These are phyloP conservation scores for Candida hungchunana DNA, from an alignment of 805 yeast genomes.

Conservation along the genomic window DNA sequence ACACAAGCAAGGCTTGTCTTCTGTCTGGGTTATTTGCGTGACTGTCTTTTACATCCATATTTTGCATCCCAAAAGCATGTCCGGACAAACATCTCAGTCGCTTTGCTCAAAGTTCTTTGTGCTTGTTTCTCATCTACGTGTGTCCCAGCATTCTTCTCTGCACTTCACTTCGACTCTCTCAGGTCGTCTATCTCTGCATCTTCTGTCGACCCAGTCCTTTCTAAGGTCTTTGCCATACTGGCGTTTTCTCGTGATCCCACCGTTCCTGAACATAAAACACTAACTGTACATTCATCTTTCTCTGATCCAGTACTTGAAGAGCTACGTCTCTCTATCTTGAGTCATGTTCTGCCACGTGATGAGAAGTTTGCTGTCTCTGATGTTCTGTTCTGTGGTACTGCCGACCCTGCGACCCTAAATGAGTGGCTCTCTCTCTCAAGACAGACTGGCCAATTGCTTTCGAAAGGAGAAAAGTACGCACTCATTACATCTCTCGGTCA, in stretches of 20 bases:
- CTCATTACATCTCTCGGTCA: slow-evolving; percentile 37
- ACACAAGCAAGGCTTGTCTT: slow-evolving; percentile 14
- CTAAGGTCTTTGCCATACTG: slow-evolving; percentile 13
- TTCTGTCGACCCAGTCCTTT: slow-evolving; percentile 7
- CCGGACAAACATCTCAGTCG: slow-evolving; percentile 8
- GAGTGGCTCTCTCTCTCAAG: slow-evolving; percentile 9
- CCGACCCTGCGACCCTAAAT: background rate
- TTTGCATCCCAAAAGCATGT: slow-evolving; percentile 9
- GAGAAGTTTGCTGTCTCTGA: no score
- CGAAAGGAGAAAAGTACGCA: slow-evolving; percentile 10
- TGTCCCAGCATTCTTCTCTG: slow-evolving; percentile 2
- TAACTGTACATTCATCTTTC: slow-evolving; percentile 8
- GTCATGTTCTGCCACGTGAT: no score
- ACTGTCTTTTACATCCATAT: slow-evolving; percentile 2
- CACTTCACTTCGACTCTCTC: slow-evolving; percentile 11
- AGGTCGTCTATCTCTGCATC: background rate
- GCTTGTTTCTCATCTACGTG: slow-evolving; percentile 4
- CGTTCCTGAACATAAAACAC: background rate
- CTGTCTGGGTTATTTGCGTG: slow-evolving; percentile 13
- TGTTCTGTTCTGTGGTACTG: background rate
- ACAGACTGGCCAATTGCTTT: background rate
- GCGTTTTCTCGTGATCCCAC: slow-evolving; percentile 6
- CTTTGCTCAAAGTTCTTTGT: slow-evolving; percentile 9
- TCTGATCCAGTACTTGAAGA: no score
- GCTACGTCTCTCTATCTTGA: no score